These are phyloP conservation scores for Ophiostoma novo-ulmi DNA, from an alignment of 2,329 filamentous ascomycete genomes.

Conservation along the genomic window DNA sequence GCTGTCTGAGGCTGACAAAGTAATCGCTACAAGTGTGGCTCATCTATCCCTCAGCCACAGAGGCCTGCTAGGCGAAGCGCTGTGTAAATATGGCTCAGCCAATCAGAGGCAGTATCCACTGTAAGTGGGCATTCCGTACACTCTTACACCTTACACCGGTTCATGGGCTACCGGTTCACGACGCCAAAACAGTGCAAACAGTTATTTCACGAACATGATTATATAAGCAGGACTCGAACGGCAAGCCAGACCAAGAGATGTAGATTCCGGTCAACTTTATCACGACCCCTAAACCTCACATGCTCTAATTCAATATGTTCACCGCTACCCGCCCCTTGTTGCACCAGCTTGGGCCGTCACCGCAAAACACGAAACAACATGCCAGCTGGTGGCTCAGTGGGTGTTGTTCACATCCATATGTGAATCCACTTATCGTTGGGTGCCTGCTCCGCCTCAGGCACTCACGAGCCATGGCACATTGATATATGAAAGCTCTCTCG, in stretches of 20 bases:
- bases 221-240: not conserved
- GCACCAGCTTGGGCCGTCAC: not conserved
- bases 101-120: not conserved
- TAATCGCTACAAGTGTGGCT: not conserved
- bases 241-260: too few relatives aligned
- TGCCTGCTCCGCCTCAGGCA: conserved; percentile 11
- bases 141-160: not conserved
- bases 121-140: not conserved
- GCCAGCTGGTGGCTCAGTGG: conserved; percentile 9
- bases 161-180: not conserved
- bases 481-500: not conserved
- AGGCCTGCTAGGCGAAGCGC: conserved; percentile 3
- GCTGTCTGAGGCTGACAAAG: not conserved
- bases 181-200: not conserved
- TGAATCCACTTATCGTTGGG: conserved; percentile 2
- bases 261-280: not conserved
- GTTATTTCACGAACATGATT: not conserved
- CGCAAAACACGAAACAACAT: conserved; percentile 8
- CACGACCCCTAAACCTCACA: not conserved
- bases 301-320: not conserved
- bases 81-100: not conserved
- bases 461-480: not conserved
- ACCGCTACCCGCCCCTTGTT: not conserved
- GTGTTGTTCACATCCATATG: not conserved
- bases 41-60: not conserved